phyloP scores from a whole-genome alignment of 73 alveolate species.

The Tetrahymena elliotti region DNA sequence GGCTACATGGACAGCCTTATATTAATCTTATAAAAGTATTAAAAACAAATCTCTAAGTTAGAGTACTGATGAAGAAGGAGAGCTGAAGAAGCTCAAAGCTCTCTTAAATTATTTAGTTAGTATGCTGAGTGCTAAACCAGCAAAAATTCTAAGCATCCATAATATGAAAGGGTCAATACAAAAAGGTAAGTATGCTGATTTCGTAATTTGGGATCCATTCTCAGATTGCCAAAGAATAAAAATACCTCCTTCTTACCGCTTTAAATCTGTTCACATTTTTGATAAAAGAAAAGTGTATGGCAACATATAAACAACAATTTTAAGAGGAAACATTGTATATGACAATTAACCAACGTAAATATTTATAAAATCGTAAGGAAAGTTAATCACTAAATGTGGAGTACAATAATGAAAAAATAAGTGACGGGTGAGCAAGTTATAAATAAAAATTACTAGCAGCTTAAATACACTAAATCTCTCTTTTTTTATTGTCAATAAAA shows the following conservation, averaged over 20 bases:
- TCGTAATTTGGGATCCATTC: slow-evolving; percentile 9
- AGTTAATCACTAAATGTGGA: neutral
- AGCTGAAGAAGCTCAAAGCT: neutral
- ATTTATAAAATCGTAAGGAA: neutral
- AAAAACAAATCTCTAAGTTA: neutral
- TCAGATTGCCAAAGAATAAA: neutral
- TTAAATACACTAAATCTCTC: too few species aligned
- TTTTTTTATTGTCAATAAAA: neutral
- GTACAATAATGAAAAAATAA: neutral
- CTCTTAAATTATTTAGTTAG: neutral
- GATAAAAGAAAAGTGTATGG: neutral
- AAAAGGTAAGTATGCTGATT: slow-evolving; percentile 20
- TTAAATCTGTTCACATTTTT: neutral
- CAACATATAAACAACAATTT: neutral
- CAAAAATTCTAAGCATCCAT: slow-evolving; percentile 4
- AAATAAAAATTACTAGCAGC: too few species aligned
- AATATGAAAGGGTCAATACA: slow-evolving; percentile 5
- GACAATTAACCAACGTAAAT: neutral
- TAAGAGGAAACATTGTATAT: neutral
- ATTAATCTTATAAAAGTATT: neutral
- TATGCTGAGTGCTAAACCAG: slow-evolving; percentile 15
- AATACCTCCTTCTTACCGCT: neutral
- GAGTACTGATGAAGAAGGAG: neutral
- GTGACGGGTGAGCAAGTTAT: too few species aligned
- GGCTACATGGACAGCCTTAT: slow-evolving; percentile 15